A percentile compares a stretch with the other conserved stretches of the same genome.
phyloP scores from a whole-genome alignment of 2,329 filamentous ascomycete genomes.

The Hypocrella siamensis region DNA sequence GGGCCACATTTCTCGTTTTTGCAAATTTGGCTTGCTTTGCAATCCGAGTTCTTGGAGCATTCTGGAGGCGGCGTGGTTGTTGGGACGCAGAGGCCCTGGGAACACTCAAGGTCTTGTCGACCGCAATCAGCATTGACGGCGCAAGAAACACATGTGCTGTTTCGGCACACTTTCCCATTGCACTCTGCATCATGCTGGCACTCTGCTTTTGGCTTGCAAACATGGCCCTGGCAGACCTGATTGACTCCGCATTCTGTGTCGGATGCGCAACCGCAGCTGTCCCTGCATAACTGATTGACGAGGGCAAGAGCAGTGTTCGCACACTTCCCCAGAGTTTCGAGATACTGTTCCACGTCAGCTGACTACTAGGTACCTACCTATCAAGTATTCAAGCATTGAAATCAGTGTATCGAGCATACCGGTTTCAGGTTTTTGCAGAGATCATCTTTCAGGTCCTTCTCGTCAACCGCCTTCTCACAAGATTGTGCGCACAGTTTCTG shows the following conservation, averaged over 20 bases:
- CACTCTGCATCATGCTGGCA: conserved; percentile 4
- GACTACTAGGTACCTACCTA: background rate
- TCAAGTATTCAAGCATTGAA: background rate
- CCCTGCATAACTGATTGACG: conserved; percentile 3
- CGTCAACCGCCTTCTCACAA: conserved; percentile 4
- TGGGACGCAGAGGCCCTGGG: conserved; percentile 3
- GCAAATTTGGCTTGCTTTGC: conserved; percentile 4
- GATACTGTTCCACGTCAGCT: conserved; percentile 1
- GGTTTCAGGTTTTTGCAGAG: conserved; percentile 3
- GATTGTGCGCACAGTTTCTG: conserved; percentile 3
- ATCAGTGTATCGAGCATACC: background rate
- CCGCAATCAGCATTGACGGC: conserved; percentile 2
- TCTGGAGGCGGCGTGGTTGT: conserved; percentile 1
- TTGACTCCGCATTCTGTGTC: conserved; percentile 3
- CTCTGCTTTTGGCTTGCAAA: conserved; percentile 1
- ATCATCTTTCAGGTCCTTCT: conserved; percentile 1
- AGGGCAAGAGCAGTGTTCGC: conserved; percentile 1
- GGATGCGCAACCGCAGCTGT: conserved; percentile 2
- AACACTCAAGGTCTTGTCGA: conserved; percentile 2
- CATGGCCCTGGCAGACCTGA: conserved; percentile 1
- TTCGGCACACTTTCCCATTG: conserved; percentile 3
- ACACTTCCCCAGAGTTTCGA: conserved; percentile 4
- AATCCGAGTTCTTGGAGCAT: conserved; percentile 6
- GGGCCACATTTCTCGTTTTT: conserved; percentile 4
- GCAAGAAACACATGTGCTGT: conserved; percentile 3